Evolutionary conservation across 768 basidiomycete species (phyloP).

Genomic region (Trametes coccinea): DNA sequence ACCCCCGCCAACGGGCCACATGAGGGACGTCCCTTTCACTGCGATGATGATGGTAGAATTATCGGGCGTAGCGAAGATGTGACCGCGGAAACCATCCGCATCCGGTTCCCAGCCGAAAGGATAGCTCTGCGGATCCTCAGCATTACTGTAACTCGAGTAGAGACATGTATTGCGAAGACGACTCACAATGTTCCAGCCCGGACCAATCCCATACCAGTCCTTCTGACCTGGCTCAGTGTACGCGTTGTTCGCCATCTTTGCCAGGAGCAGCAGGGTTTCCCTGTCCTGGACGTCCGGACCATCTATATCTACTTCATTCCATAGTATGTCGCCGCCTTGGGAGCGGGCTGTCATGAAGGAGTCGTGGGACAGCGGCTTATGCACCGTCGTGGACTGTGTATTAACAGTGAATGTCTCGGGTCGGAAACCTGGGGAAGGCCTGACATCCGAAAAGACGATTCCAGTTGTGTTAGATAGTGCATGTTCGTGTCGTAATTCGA

Average conservation of each 20-base stretch:
- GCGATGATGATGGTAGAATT: constrained; percentile 86
- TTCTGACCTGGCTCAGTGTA: constrained; percentile 54
- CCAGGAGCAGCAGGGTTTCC: constrained; percentile 71
- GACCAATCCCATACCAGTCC: constrained; percentile 72
- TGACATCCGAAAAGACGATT: constrained; percentile 59
- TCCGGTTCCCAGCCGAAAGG: constrained; percentile 91
- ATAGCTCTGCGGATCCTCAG: constrained; percentile 43
- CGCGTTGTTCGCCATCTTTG: constrained; percentile 89
- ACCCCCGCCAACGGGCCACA: constrained; percentile 64
- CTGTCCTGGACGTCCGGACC: constrained; percentile 75
- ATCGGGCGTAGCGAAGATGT: constrained; percentile 82
- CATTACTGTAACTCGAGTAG: background rate
- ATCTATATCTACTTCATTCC: constrained; percentile 63
- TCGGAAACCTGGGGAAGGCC: constrained; percentile 29
- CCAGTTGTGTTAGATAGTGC: constrained; percentile 53
- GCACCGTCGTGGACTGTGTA: constrained; percentile 41
- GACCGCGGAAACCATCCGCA: constrained; percentile 89
- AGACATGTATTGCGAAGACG: background rate
- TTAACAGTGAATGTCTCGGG: constrained; percentile 43
- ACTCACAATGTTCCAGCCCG: constrained; percentile 53
- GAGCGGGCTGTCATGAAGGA: constrained; percentile 38
- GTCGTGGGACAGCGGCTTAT: constrained; percentile 47
- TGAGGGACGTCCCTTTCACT: constrained; percentile 91
- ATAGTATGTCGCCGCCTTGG: constrained; percentile 44
- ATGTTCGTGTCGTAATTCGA: constrained; percentile 68